A percentile compares a stretch with the other conserved stretches of the same genome.
Conservation (phyloP, 345 rosid species). For the Populus alba region DNA sequence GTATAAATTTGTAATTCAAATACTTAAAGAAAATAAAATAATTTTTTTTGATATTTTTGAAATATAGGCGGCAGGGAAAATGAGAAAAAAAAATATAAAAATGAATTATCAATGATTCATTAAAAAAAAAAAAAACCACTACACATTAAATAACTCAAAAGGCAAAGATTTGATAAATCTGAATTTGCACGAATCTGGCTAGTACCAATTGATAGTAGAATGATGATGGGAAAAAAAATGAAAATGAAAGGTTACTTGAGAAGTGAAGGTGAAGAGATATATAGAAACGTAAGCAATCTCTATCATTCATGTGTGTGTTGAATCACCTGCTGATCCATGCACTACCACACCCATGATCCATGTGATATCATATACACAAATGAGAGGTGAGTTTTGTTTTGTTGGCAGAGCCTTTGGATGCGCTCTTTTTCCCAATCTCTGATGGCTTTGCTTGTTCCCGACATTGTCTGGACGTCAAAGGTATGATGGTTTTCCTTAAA, state of each 20-base stretch:
- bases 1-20: too few relatives aligned
- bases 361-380: neutral
- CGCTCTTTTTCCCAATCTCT: too few relatives aligned
- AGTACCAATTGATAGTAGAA: neutral
- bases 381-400: constrained; percentile 3
- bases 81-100: too few relatives aligned
- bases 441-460: constrained; percentile 69
- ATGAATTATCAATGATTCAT: too few relatives aligned
- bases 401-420: neutral
- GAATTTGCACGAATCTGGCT: constrained; percentile 10
- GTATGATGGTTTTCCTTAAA: constrained; percentile 68
- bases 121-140: too few relatives aligned
- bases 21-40: too few relatives aligned
- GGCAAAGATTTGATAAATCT: constrained; percentile 3
- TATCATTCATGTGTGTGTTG: constrained; percentile 1
- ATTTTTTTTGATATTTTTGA: too few relatives aligned
- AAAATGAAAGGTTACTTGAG: constrained; percentile 17
- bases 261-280: constrained; percentile 6
- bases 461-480: constrained; percentile 64
- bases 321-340: neutral
- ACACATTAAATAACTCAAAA: too few relatives aligned
- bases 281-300: neutral
- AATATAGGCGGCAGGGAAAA: too few relatives aligned
- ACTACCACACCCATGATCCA: neutral
- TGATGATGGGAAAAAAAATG: neutral